Base-by-base conservation (phyloP, 108 stramenopile species). In the Chaetoceros tenuissimus region DNA sequence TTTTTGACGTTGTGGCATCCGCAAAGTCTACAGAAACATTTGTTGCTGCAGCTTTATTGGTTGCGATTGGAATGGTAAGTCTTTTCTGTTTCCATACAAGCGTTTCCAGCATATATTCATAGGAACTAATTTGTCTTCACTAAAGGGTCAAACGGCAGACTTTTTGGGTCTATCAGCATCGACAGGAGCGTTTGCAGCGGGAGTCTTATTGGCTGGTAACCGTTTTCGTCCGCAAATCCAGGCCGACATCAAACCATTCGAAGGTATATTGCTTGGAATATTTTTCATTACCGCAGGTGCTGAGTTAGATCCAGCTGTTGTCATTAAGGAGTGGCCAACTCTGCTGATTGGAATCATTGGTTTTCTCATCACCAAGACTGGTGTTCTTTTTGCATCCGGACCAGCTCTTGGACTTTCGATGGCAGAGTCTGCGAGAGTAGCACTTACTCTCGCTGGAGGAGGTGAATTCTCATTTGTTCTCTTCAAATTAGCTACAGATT, bases 141-240 rank as follows among this genome's bases (percentile, higher is more conserved):
- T n/a, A n/a, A n/a, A n/a, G n/a, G 86, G 86, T 21, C 63, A 69
- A 10, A 48, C 79, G 16, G 76, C 80, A 22, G 80, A 88, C 59
- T 51, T 53, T 27, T 26, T 81, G 26, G 86, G 86, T 26, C 60
- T 88, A 13, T 74, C 68, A 43, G 63, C 78, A 0, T 80, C 77
- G 5, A 82, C 82, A 0, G 86, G 86, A 13, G 86, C 86, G 8
- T 88, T 88, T 68, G 81, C 83, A n/a, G 86, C 86, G 18, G 86
- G 86, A 23, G 83, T 84, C 25, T 53, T 88, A 10, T 45, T 88
- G 31, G 86, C 86, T 10, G 81, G 75, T 40, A 73, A 71, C 28
- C 56, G 79, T 49, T 88, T 82, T 53, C 64, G 86, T 26, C 80
- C 86, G 8, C 86, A 88, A 56, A 88, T 88, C 28, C 65, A 81